Conservation (phyloP, 768 basidiomycete species). For the Terana coerulea region DNA sequence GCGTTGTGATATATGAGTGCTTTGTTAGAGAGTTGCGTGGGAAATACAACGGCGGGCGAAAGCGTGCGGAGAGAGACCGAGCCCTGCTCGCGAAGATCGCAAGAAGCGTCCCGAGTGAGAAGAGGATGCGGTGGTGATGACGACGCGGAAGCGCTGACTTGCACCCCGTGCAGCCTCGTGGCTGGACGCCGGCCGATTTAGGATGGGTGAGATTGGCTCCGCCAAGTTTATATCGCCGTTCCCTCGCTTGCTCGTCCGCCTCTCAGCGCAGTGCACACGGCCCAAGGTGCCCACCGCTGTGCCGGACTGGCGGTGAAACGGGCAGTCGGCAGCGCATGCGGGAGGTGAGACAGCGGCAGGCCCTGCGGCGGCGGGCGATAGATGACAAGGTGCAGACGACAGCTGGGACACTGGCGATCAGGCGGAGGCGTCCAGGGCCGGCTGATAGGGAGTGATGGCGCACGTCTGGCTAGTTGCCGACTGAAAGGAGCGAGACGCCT, state of each 20-base stretch:
- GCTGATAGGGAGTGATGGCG: conserved; percentile 3
- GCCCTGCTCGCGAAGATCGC: too few species aligned
- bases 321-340: too few species aligned
- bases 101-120: not conserved
- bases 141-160: conserved; percentile 7
- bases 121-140: conserved; percentile 2
- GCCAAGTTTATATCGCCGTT: conserved; percentile 2
- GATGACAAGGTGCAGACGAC: not conserved
- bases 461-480: not conserved
- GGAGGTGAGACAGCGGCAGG: not conserved
- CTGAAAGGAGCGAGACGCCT: not conserved
- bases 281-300: too few species aligned
- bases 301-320: too few species aligned
- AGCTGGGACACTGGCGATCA: not conserved
- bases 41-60: not conserved
- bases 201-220: conserved; percentile 2
- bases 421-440: not conserved
- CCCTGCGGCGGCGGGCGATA: not conserved
- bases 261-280: not conserved
- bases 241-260: too few species aligned
- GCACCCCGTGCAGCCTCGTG: not conserved
- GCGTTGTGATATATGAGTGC: not conserved
- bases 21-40: not conserved
- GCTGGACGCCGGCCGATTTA: not conserved
- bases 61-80: too few species aligned